Conservation (phyloP, 2,329 filamentous ascomycete genomes). For the Aspergillus sp. region DNA sequence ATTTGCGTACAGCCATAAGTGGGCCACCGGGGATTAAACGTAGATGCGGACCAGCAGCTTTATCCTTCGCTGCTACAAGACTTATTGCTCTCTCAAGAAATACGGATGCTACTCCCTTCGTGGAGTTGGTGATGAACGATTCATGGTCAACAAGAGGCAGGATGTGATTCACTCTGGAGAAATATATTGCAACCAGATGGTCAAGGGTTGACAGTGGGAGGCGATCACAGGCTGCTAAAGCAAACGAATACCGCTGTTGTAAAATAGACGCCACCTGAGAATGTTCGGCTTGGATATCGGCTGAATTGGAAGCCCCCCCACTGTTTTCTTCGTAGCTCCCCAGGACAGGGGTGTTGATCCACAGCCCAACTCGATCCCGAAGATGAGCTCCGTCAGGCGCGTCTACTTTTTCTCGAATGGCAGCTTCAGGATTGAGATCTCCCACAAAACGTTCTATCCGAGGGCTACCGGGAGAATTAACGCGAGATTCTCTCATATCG, state of each 20-base stretch:
- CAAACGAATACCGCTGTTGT: slow-evolving; percentile 24
- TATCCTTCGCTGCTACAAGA: slow-evolving; percentile 41
- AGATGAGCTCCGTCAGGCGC: slow-evolving; percentile 23
- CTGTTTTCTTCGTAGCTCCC: slow-evolving; percentile 9
- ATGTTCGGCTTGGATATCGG: neutral
- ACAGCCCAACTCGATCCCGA: slow-evolving; percentile 33
- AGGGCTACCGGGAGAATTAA: slow-evolving; percentile 11
- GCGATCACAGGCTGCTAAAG: slow-evolving; percentile 27
- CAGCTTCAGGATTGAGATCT: slow-evolving; percentile 42
- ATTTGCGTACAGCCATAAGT: slow-evolving; percentile 34
- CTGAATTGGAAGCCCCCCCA: neutral
- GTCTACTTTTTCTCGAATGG: slow-evolving; percentile 35
- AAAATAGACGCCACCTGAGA: slow-evolving; percentile 20
- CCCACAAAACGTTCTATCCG: slow-evolving; percentile 38
- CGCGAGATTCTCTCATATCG: neutral
- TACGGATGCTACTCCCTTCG: slow-evolving; percentile 27
- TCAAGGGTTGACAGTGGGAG: slow-evolving; percentile 35
- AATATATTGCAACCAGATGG: slow-evolving; percentile 35
- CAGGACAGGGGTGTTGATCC: slow-evolving; percentile 27
- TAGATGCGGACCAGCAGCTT: slow-evolving; percentile 31
- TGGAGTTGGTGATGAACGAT: slow-evolving; percentile 22
- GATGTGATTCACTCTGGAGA: slow-evolving; percentile 39
- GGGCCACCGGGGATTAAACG: slow-evolving; percentile 31
- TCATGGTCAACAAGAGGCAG: slow-evolving; percentile 37
- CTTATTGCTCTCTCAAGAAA: slow-evolving; percentile 42